Evolutionary conservation across 306 rosid genomes (phyloP).

Genomic region (Bauhinia variegata): DNA sequence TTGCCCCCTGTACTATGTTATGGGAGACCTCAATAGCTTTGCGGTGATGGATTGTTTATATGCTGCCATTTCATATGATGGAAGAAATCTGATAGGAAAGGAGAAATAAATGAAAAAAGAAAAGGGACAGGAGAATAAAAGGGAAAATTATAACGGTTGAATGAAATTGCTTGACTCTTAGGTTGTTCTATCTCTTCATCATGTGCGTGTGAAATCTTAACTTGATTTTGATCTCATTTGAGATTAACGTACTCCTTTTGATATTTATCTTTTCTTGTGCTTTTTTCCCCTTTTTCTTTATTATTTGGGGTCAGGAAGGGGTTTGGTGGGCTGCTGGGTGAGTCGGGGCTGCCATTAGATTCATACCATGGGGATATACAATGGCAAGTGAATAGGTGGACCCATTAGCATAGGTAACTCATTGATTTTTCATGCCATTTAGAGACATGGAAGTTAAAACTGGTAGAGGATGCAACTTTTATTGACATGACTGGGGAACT

Average conservation of each 20-base stretch:
- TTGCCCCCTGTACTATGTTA: slow-evolving; percentile 17
- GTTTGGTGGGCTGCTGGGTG: slow-evolving; percentile 6
- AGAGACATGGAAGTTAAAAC: slow-evolving; percentile 11
- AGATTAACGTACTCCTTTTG: neutral
- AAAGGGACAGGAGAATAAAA: slow-evolving; percentile 5
- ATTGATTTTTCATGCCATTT: slow-evolving; percentile 8
- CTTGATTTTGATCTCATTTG: neutral
- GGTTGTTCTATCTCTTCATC: neutral
- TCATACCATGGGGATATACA: neutral
- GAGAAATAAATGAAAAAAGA: neutral
- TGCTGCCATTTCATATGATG: slow-evolving; percentile 4
- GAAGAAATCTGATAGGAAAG: neutral
- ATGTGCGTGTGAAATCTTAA: slow-evolving; percentile 15
- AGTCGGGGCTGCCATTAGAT: slow-evolving; percentile 8
- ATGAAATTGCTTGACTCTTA: slow-evolving; percentile 11
- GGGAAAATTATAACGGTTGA: neutral
- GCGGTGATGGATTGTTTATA: neutral
- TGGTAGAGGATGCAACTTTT: neutral
- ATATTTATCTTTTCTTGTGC: slow-evolving; percentile 13
- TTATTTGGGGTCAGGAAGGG: neutral
- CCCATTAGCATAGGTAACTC: neutral
- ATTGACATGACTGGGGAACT: neutral
- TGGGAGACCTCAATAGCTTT: neutral
- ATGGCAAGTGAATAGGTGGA: neutral
- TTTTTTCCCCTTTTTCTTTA: neutral